Conservation (phyloP, 306 rosid species). For the Quercus agrifolia region DNA sequence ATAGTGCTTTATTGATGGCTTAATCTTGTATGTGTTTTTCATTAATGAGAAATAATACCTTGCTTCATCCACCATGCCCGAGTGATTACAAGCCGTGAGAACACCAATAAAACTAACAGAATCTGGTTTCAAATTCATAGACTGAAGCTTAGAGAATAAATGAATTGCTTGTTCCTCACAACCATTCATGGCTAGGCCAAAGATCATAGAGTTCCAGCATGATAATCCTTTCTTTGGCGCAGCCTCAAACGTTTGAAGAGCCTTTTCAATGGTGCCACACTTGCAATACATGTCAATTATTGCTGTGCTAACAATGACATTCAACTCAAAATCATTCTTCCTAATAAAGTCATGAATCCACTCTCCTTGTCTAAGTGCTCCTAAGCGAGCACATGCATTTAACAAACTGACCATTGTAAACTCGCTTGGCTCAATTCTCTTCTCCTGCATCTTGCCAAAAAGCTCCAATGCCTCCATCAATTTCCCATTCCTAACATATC, state of each 20-base stretch:
- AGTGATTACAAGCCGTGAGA: slow-evolving; percentile 74
- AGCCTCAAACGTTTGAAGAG: slow-evolving; percentile 57
- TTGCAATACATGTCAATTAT: slow-evolving; percentile 84
- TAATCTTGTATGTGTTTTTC: slow-evolving; percentile 43
- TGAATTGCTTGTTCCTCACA: slow-evolving; percentile 57
- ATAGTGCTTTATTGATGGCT: slow-evolving; percentile 72
- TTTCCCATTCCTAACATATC: slow-evolving; percentile 76
- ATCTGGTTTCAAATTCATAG: slow-evolving; percentile 53
- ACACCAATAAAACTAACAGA: slow-evolving; percentile 68
- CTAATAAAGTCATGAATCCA: slow-evolving; percentile 71
- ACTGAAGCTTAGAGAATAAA: slow-evolving; percentile 55
- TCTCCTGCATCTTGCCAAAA: slow-evolving; percentile 59
- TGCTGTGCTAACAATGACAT: slow-evolving; percentile 63
- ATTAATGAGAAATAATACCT: slow-evolving; percentile 49
- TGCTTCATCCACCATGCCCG: slow-evolving; percentile 61
- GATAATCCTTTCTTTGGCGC: slow-evolving; percentile 49
- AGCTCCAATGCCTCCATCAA: slow-evolving; percentile 52
- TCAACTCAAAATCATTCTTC: slow-evolving; percentile 53
- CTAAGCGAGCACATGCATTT: slow-evolving; percentile 79
- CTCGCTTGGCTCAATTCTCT: slow-evolving; percentile 54
- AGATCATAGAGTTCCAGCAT: slow-evolving; percentile 74
- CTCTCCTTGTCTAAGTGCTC: slow-evolving; percentile 72
- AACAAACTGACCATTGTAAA: slow-evolving; percentile 90
- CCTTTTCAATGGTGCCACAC: slow-evolving; percentile 60
- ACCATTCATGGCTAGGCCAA: slow-evolving; percentile 78